Base-by-base conservation (phyloP, 768 basidiomycete species). In the Dictyophora rubrovolvata region DNA sequence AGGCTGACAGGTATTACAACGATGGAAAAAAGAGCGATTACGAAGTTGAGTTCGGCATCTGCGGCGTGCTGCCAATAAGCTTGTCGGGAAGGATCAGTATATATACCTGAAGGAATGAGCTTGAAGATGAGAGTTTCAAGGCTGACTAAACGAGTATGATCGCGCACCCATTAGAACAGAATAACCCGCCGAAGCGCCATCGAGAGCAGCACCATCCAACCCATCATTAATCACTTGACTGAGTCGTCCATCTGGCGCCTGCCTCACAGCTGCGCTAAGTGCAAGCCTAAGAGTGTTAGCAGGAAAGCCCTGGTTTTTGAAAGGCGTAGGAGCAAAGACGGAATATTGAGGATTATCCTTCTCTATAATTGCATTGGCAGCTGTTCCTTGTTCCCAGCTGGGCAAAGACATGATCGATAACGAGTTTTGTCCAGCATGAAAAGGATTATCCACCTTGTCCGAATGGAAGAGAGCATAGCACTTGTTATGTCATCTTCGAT, bases 301-400 rank as follows among this genome's bases (percentile, higher is more conserved):
- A 7, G 69, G 69, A 37, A 64, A 63, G 16, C 61, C 61, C n/a
- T 62, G 42, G 12, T 36, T 54, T 37, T 60, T 49, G 48, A 67
- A 68, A 0, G 68, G 67, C n/a, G 22, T 54, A 34, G 47, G 11
- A 17, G 55, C 66, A 51, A 68, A 69, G 20, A 69, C 64, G 23
- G 65, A 65, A 63, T 69, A 69, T 47, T 69, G 64, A 48, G 65
- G 59, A 34, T 68, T 60, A 52, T 67, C 62, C 33, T 53, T 62
- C 51, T 69, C 67, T 18, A 69, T 56, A 16, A 69, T 60, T 16
- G 62, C 64, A 3, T 55, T 63, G 7, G 62, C 61, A n/a, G 69
- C 69, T 14, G 68, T 69, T 36, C 69, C 69, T 55, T 69, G 69
- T 62, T 69, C 69, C 68, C 69, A 69, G 48, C 69, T 69, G n/a